phyloP scores from a whole-genome alignment of 2,329 filamentous ascomycete species.

The Fusarium palustre region DNA sequence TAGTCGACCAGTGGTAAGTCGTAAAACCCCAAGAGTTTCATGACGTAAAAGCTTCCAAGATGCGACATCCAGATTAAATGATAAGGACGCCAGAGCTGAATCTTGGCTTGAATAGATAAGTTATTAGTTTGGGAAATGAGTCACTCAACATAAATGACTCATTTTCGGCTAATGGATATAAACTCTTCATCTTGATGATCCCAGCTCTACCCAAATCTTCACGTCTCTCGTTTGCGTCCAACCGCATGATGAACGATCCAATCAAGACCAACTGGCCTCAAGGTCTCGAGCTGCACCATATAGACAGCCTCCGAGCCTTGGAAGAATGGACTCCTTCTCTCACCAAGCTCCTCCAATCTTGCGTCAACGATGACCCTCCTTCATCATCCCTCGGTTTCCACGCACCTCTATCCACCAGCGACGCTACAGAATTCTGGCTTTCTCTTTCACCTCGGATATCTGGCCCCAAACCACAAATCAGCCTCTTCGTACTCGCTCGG shows the following conservation, averaged over 20 bases:
- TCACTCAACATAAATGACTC: not conserved
- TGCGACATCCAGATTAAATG: not conserved
- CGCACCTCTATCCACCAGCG: not conserved
- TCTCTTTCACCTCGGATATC: not conserved
- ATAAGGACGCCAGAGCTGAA: not conserved
- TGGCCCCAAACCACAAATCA: not conserved
- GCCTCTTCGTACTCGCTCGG: not conserved
- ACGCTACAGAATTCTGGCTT: not conserved
- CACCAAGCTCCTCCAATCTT: not conserved
- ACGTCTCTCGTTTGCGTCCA: no score
- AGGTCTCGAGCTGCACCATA: not conserved
- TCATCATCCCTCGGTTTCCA: slow-evolving; percentile 8
- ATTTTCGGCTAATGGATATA: not conserved
- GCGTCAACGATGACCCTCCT: slow-evolving; percentile 5
- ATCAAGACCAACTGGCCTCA: not conserved
- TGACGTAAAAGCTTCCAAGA: not conserved
- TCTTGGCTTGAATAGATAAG: not conserved
- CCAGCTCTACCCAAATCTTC: no score
- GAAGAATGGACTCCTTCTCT: not conserved
- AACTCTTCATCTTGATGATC: not conserved
- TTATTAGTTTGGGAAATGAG: not conserved
- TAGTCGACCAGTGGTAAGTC: not conserved
- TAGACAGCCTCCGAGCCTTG: not conserved
- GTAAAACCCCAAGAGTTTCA: not conserved
- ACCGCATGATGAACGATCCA: not conserved